These are phyloP conservation scores for Monilinia laxa DNA, from an alignment of 2,329 filamentous ascomycete genomes.

Conservation along the genomic window DNA sequence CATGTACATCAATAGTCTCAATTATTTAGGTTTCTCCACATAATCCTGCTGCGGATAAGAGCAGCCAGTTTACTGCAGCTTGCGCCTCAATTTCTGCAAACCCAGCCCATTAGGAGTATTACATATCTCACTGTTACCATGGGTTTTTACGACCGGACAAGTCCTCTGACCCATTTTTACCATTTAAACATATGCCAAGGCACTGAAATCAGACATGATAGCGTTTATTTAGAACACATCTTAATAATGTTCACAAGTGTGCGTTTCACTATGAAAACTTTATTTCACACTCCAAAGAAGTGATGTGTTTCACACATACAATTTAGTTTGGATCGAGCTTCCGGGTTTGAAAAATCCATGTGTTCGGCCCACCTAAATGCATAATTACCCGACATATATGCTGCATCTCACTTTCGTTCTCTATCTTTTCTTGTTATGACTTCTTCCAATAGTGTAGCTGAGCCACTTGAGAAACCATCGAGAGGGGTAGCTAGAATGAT, in stretches of 20 bases:
- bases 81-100: background rate
- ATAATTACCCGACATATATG: background rate
- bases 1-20: too few relatives aligned
- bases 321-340: background rate
- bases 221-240: background rate
- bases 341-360: background rate
- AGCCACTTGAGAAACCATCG: too few relatives aligned
- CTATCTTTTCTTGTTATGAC: background rate
- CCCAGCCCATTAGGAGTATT: background rate
- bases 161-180: background rate
- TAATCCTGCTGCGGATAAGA: too few relatives aligned
- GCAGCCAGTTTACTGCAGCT: too few relatives aligned
- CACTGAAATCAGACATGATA: background rate
- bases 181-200: too few relatives aligned
- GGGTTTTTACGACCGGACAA: background rate
- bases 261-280: too few relatives aligned
- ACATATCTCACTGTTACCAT: background rate
- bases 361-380: too few relatives aligned
- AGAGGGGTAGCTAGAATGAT: background rate
- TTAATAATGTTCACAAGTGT: background rate
- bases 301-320: background rate
- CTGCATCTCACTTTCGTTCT: background rate
- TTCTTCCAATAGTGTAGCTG: background rate
- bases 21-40: too few relatives aligned
- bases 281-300: background rate